Evolutionary conservation across 2,329 filamentous ascomycete genomes (phyloP), one percentile per base, ranked within the genome.

Genomic region (Teratosphaeria destructans): DNA sequence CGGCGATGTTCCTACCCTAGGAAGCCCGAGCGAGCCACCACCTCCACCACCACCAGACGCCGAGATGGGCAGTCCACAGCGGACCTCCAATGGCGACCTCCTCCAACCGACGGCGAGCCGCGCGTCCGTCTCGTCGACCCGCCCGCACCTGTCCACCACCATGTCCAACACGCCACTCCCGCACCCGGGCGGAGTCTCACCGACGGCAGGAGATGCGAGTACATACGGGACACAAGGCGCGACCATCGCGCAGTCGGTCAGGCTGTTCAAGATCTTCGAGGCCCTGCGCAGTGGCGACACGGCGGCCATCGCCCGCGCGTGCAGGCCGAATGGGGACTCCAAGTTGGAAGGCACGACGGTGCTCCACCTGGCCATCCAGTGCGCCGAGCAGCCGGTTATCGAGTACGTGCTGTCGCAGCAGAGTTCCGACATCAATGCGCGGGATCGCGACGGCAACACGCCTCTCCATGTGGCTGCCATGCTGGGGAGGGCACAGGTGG

Each of bases 251-350:
- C 91, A 96, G 74, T 96, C 93, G 0, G 90, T 99, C 57, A 85
- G 88, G 71, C 92, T 95, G 65, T 99, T 99, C 75, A 86, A 92
- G 65, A 85, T 96, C 54, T 96, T 97, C 71, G 94, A 97, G 76
- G 88, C 92, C 52, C 79, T 99, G 64, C 85, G 93, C 65, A 94
- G 84, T 72, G 94, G 94, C 58, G 93, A 99, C 72, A 95, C 90
- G 0, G 87, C 86, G 14, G 89, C 89, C 43, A 96, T 99, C 67
- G 90, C 89, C 34, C 93, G 87, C 72, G 89, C 89, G 1, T 89
- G 96, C 65, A 82, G 87, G 61, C 74, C 74, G 61, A 76, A 77
- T 55, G 63, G 62, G 29, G 63, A 73, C 64, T 12, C 66, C 74
- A 65, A 74, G 72, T 62, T 91, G 32, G 88, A 92, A 61, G 92